phyloP scores from a whole-genome alignment of 106 monocot species.

The Allium cepa region DNA sequence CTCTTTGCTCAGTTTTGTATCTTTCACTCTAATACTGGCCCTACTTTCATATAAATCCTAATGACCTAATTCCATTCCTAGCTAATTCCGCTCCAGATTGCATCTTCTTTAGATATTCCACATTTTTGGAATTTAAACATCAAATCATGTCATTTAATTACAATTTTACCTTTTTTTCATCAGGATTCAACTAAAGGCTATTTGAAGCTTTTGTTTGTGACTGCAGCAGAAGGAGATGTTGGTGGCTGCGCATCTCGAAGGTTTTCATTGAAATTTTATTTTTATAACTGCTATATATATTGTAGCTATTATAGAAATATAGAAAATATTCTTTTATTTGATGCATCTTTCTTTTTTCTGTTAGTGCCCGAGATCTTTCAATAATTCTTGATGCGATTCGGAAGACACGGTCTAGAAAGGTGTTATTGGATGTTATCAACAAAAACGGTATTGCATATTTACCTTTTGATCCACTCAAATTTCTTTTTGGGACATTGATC shows the following conservation, averaged over 20 bases:
- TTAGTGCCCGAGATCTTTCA: conserved; percentile 80
- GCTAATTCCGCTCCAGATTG: too few species aligned
- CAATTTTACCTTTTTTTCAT: conserved; percentile 7
- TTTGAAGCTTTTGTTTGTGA: conserved; percentile 90
- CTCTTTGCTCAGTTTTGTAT: too few species aligned
- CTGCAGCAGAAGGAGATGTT: conserved; percentile 66
- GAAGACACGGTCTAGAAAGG: conserved; percentile 77
- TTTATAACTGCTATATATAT: background rate
- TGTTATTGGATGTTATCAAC: conserved; percentile 80
- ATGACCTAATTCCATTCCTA: too few species aligned
- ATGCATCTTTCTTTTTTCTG: conserved; percentile 10
- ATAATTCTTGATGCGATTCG: conserved; percentile 93
- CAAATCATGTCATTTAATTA: background rate
- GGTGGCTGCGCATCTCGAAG: conserved; percentile 63
- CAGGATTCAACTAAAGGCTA: conserved; percentile 93
- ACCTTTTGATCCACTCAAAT: too few species aligned
- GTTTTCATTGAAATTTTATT: conserved; percentile 19
- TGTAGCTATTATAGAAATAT: background rate
- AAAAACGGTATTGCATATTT: conserved; percentile 58
- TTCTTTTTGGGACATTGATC: too few species aligned
- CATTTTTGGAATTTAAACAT: too few species aligned
- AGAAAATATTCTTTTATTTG: background rate
- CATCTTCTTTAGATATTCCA: too few species aligned
- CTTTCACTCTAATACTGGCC: too few species aligned
- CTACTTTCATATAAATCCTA: too few species aligned